These are phyloP conservation scores for Quercus berberidifolia DNA, from an alignment of 306 rosid species.

Conservation along the genomic window DNA sequence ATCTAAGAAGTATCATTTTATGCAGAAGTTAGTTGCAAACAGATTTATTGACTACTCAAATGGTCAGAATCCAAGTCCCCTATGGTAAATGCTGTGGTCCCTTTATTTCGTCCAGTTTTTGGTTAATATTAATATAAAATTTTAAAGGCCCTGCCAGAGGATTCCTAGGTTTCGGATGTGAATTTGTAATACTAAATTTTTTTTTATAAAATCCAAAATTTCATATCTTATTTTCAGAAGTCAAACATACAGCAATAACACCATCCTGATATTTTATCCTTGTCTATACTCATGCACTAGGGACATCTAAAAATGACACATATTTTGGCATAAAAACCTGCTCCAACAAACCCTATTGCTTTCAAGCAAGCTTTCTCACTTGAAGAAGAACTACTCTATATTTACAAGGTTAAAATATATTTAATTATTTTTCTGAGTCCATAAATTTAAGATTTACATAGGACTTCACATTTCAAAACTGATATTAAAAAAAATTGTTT, in stretches of 20 bases:
- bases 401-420: not conserved
- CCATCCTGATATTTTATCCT: not conserved
- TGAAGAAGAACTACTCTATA: not conserved
- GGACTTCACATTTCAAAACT: not conserved
- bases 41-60: not conserved
- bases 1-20: conserved; percentile 23
- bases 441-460: not conserved
- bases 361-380: not conserved
- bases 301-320: not conserved
- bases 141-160: not conserved
- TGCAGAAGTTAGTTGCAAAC: not conserved
- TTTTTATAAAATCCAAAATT: not conserved
- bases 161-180: not conserved
- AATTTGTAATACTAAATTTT: not conserved
- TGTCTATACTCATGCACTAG: not conserved
- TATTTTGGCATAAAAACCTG: not conserved
- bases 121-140: not conserved
- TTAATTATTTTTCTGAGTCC: not conserved
- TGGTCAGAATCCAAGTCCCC: not conserved
- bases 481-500: not conserved
- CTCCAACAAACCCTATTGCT: not conserved
- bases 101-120: not conserved
- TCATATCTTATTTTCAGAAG: no score
- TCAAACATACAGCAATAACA: not conserved
- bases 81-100: not conserved